Percentiles rank a stretch among this genome's conserved stretches.
These are phyloP conservation scores for Trichoderma gracile DNA, from an alignment of 2,329 filamentous ascomycete genomes.

Conservation along the genomic window DNA sequence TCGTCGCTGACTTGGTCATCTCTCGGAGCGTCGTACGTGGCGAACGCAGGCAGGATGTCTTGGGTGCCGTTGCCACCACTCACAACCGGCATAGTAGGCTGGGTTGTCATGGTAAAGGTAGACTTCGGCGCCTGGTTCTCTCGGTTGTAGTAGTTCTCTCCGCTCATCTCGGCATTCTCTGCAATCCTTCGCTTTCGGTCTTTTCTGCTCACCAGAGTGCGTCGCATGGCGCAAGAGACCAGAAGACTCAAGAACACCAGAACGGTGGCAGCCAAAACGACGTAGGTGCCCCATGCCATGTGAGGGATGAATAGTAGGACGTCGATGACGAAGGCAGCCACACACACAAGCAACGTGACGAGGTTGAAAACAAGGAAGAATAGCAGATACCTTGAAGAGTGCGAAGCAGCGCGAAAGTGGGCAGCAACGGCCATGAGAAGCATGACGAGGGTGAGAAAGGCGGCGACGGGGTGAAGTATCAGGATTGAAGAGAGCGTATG, in stretches of 20 bases:
- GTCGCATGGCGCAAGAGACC: slow-evolving; percentile 91
- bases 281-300: slow-evolving; percentile 89
- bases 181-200: slow-evolving; percentile 89
- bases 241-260: slow-evolving; percentile 79
- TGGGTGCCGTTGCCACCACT: slow-evolving; percentile 54
- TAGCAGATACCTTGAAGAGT: slow-evolving; percentile 86
- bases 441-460: slow-evolving; percentile 81
- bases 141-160: slow-evolving; percentile 83
- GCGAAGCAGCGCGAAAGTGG: slow-evolving; percentile 83
- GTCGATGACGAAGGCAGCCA: slow-evolving; percentile 89
- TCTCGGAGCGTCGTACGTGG: slow-evolving; percentile 67
- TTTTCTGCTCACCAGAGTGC: slow-evolving; percentile 87
- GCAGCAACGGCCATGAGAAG: slow-evolving; percentile 76
- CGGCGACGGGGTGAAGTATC: slow-evolving; percentile 89
- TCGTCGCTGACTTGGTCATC: slow-evolving; percentile 67
- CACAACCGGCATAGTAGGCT: slow-evolving; percentile 61
- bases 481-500: slow-evolving; percentile 80
- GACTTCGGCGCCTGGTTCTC: slow-evolving; percentile 57
- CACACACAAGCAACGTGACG: slow-evolving; percentile 77
- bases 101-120: slow-evolving; percentile 44
- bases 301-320: slow-evolving; percentile 94
- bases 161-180: slow-evolving; percentile 96
- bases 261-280: slow-evolving; percentile 86
- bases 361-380: slow-evolving; percentile 83
- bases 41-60: slow-evolving; percentile 56